Evolutionary conservation across 1,284 basidiomycete species (phyloP).

Genomic region (Xerocomus alliaceus): DNA sequence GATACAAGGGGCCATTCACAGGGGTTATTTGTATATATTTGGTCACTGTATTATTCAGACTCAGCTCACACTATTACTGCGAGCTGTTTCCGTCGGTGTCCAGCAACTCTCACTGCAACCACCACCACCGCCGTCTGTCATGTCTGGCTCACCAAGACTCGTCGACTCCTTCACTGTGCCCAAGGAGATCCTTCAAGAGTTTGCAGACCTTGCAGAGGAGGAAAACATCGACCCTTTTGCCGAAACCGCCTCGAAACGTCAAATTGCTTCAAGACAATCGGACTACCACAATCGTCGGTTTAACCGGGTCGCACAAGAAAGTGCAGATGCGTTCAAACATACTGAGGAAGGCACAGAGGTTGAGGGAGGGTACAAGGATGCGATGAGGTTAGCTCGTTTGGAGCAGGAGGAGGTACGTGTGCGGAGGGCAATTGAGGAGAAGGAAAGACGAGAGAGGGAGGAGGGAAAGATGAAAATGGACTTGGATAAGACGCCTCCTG

Average conservation of each 20-base stretch:
- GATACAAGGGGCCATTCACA: background rate
- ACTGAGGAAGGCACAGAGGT: constrained; percentile 67
- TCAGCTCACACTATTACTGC: constrained; percentile 30
- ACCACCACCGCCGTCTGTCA: constrained; percentile 43
- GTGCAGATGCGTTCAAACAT: constrained; percentile 78
- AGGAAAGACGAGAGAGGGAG: constrained; percentile 79
- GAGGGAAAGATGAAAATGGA: constrained; percentile 85
- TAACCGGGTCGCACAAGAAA: constrained; percentile 78
- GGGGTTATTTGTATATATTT: constrained; percentile 35
- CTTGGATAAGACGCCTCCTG: constrained; percentile 86
- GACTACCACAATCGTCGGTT: constrained; percentile 97
- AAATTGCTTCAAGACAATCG: constrained; percentile 92
- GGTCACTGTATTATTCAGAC: constrained; percentile 39
- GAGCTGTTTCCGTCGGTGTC: constrained; percentile 6
- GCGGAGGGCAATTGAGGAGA: constrained; percentile 85
- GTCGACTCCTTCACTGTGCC: constrained; percentile 91
- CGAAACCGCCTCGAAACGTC: constrained; percentile 89
- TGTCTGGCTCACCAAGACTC: constrained; percentile 62
- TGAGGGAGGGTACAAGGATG: constrained; percentile 94
- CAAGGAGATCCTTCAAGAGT: constrained; percentile 94
- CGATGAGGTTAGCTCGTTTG: constrained; percentile 90
- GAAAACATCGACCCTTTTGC: constrained; percentile 93
- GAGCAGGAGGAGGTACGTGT: constrained; percentile 95
- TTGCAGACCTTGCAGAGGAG: constrained; percentile 89
- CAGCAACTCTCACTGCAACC: constrained; percentile 26